Conservation (phyloP, 495 filamentous ascomycete genomes). For the Xylaria longipes region DNA sequence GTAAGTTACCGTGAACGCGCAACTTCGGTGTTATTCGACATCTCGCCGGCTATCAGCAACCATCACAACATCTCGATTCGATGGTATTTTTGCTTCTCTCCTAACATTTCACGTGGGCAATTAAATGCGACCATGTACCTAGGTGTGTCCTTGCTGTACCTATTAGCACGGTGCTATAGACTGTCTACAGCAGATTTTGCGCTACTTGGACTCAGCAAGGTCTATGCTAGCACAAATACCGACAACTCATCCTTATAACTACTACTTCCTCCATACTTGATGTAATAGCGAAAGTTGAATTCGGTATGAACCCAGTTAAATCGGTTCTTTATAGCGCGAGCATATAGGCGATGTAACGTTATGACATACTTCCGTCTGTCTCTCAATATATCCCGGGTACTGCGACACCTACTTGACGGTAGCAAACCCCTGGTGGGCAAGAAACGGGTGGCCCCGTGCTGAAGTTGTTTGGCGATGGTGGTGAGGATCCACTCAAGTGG, state of each 20-base stretch:
- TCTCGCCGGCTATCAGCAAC: not conserved
- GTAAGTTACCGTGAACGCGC: not conserved
- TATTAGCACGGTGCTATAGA: not conserved
- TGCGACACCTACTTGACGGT: not conserved
- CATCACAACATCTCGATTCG: not conserved
- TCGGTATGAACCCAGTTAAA: not conserved
- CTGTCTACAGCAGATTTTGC: not conserved
- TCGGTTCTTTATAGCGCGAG: constrained; percentile 7
- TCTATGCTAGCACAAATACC: constrained; percentile 10
- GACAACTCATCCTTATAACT: constrained; percentile 5
- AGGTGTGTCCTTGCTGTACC: not conserved
- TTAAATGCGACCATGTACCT: not conserved
- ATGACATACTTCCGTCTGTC: constrained; percentile 15
- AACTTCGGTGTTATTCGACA: not conserved
- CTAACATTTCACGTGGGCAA: not conserved
- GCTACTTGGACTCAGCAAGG: not conserved
- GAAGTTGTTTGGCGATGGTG: constrained; percentile 13
- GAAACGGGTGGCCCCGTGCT: constrained; percentile 14
- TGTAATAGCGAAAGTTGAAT: not conserved
- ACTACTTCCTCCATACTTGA: constrained; percentile 8
- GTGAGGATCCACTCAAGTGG: constrained; percentile 4
- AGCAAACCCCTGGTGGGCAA: not conserved
- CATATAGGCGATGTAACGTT: constrained; percentile 15
- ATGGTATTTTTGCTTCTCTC: not conserved
- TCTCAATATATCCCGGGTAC: constrained; percentile 6